Percentiles rank a stretch among this genome's conserved stretches.
Evolutionary conservation across 2,329 filamentous ascomycete genomes (phyloP).

Genomic region (Camillea tinctor): DNA sequence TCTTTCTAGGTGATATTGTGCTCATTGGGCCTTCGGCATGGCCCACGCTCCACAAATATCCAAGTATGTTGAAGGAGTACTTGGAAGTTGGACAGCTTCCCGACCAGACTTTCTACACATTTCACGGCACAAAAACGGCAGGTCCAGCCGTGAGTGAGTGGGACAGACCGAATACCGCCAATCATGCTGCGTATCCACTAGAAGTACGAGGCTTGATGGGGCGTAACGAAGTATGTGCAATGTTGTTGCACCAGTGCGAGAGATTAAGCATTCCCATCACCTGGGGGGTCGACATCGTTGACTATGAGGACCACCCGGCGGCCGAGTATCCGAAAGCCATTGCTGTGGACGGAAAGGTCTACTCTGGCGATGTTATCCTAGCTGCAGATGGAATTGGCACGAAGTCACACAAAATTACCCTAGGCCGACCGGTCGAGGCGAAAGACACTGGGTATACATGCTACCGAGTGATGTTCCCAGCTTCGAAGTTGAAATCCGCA

Average conservation of each 20-base stretch:
- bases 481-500: conserved; percentile 3
- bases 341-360: conserved; percentile 17
- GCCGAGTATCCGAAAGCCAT: conserved; percentile 18
- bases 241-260: conserved; percentile 10
- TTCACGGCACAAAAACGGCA: neutral
- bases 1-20: neutral
- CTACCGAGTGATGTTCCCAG: conserved; percentile 5
- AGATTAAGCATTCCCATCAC: conserved; percentile 16
- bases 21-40: neutral
- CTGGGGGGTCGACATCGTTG: conserved; percentile 11
- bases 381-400: conserved; percentile 33
- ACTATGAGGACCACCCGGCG: conserved; percentile 18
- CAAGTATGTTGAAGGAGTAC: neutral
- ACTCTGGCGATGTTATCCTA: conserved; percentile 31
- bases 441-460: conserved; percentile 1
- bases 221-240: neutral
- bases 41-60: neutral
- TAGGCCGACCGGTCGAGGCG: neutral
- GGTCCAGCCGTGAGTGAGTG: neutral
- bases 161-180: neutral
- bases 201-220: neutral
- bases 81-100: neutral
- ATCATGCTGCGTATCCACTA: neutral
- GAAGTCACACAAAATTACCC: conserved; percentile 17
- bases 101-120: neutral